Evolutionary conservation across 108 stramenopile genomes (phyloP).

Genomic region (Discostella pseudostelligera): DNA sequence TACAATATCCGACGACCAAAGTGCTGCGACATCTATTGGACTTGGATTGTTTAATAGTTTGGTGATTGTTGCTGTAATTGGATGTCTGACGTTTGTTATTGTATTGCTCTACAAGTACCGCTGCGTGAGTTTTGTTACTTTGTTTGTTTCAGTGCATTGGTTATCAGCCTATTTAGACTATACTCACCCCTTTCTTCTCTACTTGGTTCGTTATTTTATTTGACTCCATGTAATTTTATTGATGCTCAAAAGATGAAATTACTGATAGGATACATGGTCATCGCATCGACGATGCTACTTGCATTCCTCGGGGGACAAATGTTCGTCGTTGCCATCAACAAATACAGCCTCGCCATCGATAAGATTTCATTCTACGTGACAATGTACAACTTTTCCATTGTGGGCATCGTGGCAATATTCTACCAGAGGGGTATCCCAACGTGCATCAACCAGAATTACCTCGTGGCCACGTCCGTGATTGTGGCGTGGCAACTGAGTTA

Average conservation of each 20-base stretch:
- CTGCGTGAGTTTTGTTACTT: conserved; percentile 17
- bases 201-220: too few species aligned
- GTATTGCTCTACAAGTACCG: conserved; percentile 87
- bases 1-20: conserved; percentile 46
- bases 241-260: conserved; percentile 74
- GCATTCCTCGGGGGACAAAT: conserved; percentile 81
- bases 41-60: conserved; percentile 86
- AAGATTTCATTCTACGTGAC: conserved; percentile 73
- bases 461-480: conserved; percentile 86
- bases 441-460: conserved; percentile 85
- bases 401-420: conserved; percentile 90
- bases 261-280: conserved; percentile 86
- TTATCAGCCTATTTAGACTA: too few species aligned
- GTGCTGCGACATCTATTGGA: conserved; percentile 60
- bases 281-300: conserved; percentile 78
- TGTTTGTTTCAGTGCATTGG: neutral
- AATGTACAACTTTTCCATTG: conserved; percentile 93
- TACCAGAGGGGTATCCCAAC: conserved; percentile 89
- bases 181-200: too few species aligned
- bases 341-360: conserved; percentile 77
- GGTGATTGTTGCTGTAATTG: conserved; percentile 86
- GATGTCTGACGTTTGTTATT: conserved; percentile 87
- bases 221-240: neutral
- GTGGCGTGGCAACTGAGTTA: conserved; percentile 93
- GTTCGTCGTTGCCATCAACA: conserved; percentile 67